Evolutionary conservation across 805 yeast genomes (phyloP).

Genomic region (Lipomyces mesembrius): DNA sequence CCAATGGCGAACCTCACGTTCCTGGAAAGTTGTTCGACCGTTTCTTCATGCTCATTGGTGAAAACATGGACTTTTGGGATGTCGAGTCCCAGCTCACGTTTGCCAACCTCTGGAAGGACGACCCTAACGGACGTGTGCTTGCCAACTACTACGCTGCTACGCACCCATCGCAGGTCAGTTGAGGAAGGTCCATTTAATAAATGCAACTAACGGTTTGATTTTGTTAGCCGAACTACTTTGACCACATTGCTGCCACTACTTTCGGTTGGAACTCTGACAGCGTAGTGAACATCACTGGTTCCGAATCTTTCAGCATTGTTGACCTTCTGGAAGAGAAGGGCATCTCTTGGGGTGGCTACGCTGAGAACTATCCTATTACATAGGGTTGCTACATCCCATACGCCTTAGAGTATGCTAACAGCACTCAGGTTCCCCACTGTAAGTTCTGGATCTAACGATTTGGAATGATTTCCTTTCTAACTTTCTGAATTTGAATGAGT

Average conservation of each 20-base stretch:
- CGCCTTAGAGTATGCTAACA: not conserved
- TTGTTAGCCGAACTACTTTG: not conserved
- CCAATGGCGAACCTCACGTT: slow-evolving; percentile 46
- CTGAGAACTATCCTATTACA: slow-evolving; percentile 53
- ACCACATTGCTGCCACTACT: slow-evolving; percentile 55
- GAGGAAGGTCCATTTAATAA: slow-evolving; percentile 36
- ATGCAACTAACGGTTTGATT: not conserved
- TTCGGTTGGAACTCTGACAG: slow-evolving; percentile 52
- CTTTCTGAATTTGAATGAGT: slow-evolving; percentile 37
- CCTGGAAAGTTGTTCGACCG: slow-evolving; percentile 52
- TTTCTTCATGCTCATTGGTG: slow-evolving; percentile 54
- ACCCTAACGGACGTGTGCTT: slow-evolving; percentile 52
- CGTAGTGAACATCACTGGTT: slow-evolving; percentile 52
- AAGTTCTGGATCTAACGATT: slow-evolving; percentile 47
- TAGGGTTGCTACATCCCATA: not conserved
- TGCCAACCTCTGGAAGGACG: slow-evolving; percentile 51
- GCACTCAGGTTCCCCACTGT: slow-evolving; percentile 55
- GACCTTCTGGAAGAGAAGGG: slow-evolving; percentile 54
- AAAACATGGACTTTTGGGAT: slow-evolving; percentile 51
- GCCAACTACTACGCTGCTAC: slow-evolving; percentile 59
- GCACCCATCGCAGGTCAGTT: slow-evolving; percentile 58
- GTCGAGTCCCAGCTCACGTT: slow-evolving; percentile 56
- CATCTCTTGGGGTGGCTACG: slow-evolving; percentile 60
- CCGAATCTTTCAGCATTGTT: slow-evolving; percentile 54
- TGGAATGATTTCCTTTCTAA: not conserved